Base-by-base conservation (phyloP, 768 basidiomycete genomes). In the Suillus hirtellus region DNA sequence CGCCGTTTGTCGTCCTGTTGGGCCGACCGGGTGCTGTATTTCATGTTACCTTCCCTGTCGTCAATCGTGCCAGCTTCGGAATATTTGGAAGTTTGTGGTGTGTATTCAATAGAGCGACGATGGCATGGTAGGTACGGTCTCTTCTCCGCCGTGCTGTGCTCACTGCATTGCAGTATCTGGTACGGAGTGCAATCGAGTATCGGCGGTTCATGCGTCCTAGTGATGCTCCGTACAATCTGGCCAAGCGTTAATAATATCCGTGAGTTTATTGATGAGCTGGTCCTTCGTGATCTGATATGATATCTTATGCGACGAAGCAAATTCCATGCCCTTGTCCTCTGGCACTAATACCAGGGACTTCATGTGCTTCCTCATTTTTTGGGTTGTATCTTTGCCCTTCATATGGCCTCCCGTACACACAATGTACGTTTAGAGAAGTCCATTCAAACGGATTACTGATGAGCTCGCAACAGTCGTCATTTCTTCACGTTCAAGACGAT, bases 341-440 rank as follows among this genome's bases (percentile, higher is more conserved):
- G 89, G 89, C 42, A 90, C 85, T 37, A 88, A 80, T 54, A 86
- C 86, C 11, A 81, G 82, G 56, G 85, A 89, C 76, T 89, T 88
- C 68, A 78, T 90, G 78, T 84, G 84, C 62, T 93, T 93, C 82
- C 86, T 93, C 80, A 81, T 93, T 61, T 93, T 91, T 80, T 91
- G 89, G 86, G 75, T 92, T 19, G 81, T 89, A 56, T 88, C 86
- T 38, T 82, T 91, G 35, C 89, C 88, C n/a, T 87, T 86, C 10
- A 88, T 91, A 66, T 90, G 87, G 86, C 87, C 89, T 67, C 89
- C 89, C 3, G 86, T 90, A 50, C 89, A 92, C 77, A 81, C 87
- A 71, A 87, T 89, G 87, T 86, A 71, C 42, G 83, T 72, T 55
- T 15, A 43, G 54, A 60, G 61, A 40, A 44, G 56, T 49, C 55